Base-by-base conservation (phyloP, 2,329 filamentous ascomycete genomes). In the Thielaviopsis ethacetica region DNA sequence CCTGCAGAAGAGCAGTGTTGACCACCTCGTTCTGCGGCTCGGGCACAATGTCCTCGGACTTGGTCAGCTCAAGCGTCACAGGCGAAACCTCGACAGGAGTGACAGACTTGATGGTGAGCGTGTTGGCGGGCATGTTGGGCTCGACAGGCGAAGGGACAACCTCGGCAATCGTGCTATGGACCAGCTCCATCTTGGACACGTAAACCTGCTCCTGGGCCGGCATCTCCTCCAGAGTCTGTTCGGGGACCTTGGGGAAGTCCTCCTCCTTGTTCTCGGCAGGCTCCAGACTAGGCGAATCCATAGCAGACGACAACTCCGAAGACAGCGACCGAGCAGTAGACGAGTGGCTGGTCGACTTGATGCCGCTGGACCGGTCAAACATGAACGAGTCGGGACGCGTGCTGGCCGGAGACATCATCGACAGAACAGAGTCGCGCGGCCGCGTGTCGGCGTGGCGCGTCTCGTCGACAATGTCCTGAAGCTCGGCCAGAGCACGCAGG, bases 251-350 rank as follows among this genome's bases (percentile, higher is more conserved):
- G n/a, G 56, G 53, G 24, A 30, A 51, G n/a, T 61, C 64, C 21
- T 72, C 68, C 64, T 59, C 57, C 22, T 72, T 71, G 4, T 73
- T 77, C 9, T 69, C 70, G 10, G 71, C 69, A 13, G 65, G 61
- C 63, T 83, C 83, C 63, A 82, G 84, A 66, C 77, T 76, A 65
- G 82, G 81, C 68, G 86, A 88, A 67, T 86, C 86, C 79, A 86
- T 82, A 76, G 82, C 88, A 70, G 86, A 95, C 67, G 88, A 95
- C 70, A 95, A 80, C 74, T 97, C 93, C 73, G 89, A 93, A 64
- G 89, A 96, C 65, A 96, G 85, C 67, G 90, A 95, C 71, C 85
- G 89, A 75, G 89, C 91, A 44, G 68, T 65, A 67, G 87, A 91
- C 71, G 86, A 88, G 68, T 76, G 78, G 74, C 77, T 71, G 57